phyloP scores from a whole-genome alignment of 164 flowering plant genomes.

The Euptelea pleiosperma region DNA sequence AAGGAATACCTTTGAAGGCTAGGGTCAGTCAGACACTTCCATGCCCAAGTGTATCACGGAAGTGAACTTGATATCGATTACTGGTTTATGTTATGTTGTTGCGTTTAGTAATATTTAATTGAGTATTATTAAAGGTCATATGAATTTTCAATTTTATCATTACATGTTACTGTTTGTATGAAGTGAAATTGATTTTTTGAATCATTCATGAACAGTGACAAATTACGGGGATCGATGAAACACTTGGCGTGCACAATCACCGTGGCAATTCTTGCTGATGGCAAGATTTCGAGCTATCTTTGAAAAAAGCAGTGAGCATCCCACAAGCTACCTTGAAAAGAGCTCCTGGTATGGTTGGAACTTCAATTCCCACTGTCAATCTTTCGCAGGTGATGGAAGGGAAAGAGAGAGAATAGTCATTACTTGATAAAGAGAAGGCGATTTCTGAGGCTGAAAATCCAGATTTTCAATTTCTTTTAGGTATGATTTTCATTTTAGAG shows the following conservation, averaged over 20 bases:
- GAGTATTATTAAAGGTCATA: not conserved
- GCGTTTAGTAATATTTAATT: not conserved
- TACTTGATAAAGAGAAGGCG: too few species aligned
- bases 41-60: not conserved
- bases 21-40: not conserved
- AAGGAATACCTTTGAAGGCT: not conserved
- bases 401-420: too few species aligned
- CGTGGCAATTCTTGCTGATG: slow-evolving; percentile 94
- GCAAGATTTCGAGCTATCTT: slow-evolving; percentile 62
- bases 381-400: too few species aligned
- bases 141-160: not conserved
- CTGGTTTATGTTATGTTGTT: not conserved
- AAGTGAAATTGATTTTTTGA: slow-evolving; percentile 8
- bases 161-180: slow-evolving; percentile 1
- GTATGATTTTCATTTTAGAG: too few species aligned
- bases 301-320: slow-evolving; percentile 66
- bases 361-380: not conserved
- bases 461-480: too few species aligned
- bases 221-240: slow-evolving; percentile 85
- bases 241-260: slow-evolving; percentile 74
- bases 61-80: not conserved
- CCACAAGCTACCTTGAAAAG: slow-evolving; percentile 68
- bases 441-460: too few species aligned
- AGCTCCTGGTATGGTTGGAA: slow-evolving; percentile 61
- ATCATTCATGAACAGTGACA: slow-evolving; percentile 53